Evolutionary conservation across 139 green algal species (phyloP).

Genomic region (Auxenochlorella pyrenoidosa): DNA sequence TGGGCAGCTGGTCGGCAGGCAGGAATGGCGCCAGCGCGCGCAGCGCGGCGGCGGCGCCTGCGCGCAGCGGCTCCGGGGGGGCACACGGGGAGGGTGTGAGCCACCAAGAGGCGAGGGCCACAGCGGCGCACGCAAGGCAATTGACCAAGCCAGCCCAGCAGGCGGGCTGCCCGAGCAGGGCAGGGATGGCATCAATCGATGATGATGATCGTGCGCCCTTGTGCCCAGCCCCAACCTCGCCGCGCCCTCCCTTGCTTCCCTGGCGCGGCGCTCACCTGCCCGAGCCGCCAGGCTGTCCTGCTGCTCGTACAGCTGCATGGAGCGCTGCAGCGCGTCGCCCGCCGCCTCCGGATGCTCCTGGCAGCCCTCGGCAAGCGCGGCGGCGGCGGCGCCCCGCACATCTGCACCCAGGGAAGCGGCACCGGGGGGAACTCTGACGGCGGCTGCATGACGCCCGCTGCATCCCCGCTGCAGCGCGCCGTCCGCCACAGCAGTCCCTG

Average conservation of each 20-base stretch:
- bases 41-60: conserved; percentile 77
- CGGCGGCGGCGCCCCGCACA: conserved; percentile 55
- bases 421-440: neutral
- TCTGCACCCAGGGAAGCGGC: too few species aligned
- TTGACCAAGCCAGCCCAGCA: too few species aligned
- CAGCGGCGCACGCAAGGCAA: conserved; percentile 22
- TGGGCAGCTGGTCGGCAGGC: conserved; percentile 57
- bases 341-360: conserved; percentile 41
- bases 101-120: too few species aligned
- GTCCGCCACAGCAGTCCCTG: too few species aligned
- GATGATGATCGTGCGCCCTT: too few species aligned
- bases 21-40: conserved; percentile 61
- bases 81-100: too few species aligned
- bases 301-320: conserved; percentile 37
- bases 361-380: conserved; percentile 52
- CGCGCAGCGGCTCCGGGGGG: neutral
- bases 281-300: conserved; percentile 12
- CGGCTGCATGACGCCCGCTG: too few species aligned
- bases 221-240: too few species aligned
- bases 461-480: neutral
- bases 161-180: too few species aligned
- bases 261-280: conserved; percentile 14
- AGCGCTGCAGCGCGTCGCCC: conserved; percentile 38
- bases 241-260: too few species aligned
- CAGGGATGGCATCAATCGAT: too few species aligned